These are phyloP conservation scores for Epichloe bromicola DNA, from an alignment of 2,329 filamentous ascomycete genomes.

Conservation along the genomic window DNA sequence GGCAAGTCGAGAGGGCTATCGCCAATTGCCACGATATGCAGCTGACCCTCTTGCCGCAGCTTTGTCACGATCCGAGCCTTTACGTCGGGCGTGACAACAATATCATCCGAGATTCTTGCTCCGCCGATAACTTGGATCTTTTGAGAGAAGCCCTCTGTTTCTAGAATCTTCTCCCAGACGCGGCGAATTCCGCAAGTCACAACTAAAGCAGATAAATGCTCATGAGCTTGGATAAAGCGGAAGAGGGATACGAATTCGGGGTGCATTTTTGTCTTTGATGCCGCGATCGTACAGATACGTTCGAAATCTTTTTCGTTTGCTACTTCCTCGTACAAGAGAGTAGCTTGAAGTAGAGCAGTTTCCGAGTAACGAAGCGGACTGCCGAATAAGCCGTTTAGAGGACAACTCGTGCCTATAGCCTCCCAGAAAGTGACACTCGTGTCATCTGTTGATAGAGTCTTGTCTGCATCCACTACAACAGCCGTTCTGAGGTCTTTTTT, in stretches of 20 bases:
- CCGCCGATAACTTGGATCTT: constrained; percentile 39
- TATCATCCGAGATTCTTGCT: constrained; percentile 30
- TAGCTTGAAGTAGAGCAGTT: constrained; percentile 39
- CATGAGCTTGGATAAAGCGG: constrained; percentile 12
- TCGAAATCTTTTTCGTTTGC: constrained; percentile 27
- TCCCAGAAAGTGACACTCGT: constrained; percentile 39
- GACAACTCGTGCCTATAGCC: constrained; percentile 6
- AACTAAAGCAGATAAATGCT: constrained; percentile 33
- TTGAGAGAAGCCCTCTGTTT: constrained; percentile 25
- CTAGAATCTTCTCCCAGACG: constrained; percentile 43
- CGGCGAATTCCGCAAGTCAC: constrained; percentile 39
- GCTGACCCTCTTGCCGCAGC: constrained; percentile 20
- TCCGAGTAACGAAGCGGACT: constrained; percentile 36
- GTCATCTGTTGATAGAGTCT: constrained; percentile 38
- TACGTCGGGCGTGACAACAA: constrained; percentile 35
- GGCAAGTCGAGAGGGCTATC: constrained; percentile 44
- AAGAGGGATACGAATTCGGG: constrained; percentile 35
- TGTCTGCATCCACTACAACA: constrained; percentile 46
- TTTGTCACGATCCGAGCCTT: constrained; percentile 35
- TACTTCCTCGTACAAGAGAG: constrained; percentile 37
- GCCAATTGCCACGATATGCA: constrained; percentile 46
- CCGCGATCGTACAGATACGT: constrained; percentile 29
- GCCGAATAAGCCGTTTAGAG: constrained; percentile 33
- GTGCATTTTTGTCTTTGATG: constrained; percentile 27
- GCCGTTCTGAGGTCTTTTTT: constrained; percentile 25